Percentiles rank a stretch among this genome's conserved stretches.
These are phyloP conservation scores for Tillandsia leiboldiana DNA, from an alignment of 176 grass and related monocot species.

Conservation along the genomic window DNA sequence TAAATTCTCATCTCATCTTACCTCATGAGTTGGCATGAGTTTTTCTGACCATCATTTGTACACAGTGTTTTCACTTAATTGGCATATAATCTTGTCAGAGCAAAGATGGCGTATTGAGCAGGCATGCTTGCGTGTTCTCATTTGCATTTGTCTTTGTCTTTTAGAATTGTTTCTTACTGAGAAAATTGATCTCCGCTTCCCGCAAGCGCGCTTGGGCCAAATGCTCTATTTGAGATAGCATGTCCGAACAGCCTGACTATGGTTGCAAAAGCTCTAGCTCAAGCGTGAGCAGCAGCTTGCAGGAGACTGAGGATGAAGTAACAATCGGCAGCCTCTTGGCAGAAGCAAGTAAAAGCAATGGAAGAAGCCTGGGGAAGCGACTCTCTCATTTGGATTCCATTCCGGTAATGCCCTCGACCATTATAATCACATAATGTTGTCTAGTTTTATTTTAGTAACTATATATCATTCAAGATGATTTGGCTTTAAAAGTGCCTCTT, in stretches of 20 bases:
- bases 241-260: slow-evolving; percentile 67
- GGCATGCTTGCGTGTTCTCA: background rate
- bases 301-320: slow-evolving; percentile 63
- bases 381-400: slow-evolving; percentile 92
- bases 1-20: too few species aligned
- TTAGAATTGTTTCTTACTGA: background rate
- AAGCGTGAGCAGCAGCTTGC: slow-evolving; percentile 71
- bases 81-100: background rate
- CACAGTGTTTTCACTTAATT: background rate
- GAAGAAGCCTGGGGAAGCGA: slow-evolving; percentile 66
- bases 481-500: background rate
- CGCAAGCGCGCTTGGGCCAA: background rate
- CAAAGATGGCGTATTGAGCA: background rate
- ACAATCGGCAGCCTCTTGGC: slow-evolving; percentile 72
- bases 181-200: background rate
- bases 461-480: background rate
- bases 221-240: slow-evolving; percentile 48
- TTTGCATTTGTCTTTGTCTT: background rate
- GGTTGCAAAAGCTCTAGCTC: slow-evolving; percentile 82
- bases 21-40: background rate
- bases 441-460: background rate
- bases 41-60: background rate
- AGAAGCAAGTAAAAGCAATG: slow-evolving; percentile 50
- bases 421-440: background rate
- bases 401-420: slow-evolving; percentile 45